Conservation (phyloP, 1,139 yeast genomes). For the Pneumocystis murina region DNA sequence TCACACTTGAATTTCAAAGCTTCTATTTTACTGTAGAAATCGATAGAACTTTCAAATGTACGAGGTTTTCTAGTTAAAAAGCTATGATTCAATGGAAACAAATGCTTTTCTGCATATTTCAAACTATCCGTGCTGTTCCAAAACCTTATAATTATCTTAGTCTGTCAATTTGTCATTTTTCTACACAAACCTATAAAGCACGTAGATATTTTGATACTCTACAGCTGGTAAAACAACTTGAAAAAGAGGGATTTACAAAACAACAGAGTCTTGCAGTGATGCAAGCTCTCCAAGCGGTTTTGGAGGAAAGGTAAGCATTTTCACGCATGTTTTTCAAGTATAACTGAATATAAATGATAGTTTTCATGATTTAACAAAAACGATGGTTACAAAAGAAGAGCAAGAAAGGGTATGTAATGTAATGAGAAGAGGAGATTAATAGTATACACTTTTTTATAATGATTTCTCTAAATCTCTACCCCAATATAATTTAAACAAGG, state of each 20-base stretch:
- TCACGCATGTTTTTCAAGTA: conserved; percentile 53
- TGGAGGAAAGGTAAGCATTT: conserved; percentile 38
- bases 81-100: no score
- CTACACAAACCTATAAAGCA: conserved; percentile 17
- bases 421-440: background rate
- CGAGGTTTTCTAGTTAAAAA: no score
- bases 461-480: no score
- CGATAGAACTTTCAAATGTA: no score
- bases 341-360: conserved; percentile 23
- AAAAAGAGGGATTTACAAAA: conserved; percentile 54
- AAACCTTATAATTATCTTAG: no score
- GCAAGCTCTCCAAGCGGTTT: conserved; percentile 55
- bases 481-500: background rate
- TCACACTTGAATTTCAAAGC: no score
- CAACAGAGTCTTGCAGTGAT: conserved; percentile 75
- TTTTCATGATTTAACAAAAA: conserved; percentile 5
- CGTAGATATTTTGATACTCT: conserved; percentile 53
- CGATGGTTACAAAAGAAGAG: conserved; percentile 10
- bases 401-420: conserved; percentile 4
- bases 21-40: no score
- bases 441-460: no score
- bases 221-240: conserved; percentile 52
- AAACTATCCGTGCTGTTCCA: no score
- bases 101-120: no score
- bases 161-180: background rate